Conservation (phyloP, 179 eudicot genomes). For the Amaranthus tricolor region DNA sequence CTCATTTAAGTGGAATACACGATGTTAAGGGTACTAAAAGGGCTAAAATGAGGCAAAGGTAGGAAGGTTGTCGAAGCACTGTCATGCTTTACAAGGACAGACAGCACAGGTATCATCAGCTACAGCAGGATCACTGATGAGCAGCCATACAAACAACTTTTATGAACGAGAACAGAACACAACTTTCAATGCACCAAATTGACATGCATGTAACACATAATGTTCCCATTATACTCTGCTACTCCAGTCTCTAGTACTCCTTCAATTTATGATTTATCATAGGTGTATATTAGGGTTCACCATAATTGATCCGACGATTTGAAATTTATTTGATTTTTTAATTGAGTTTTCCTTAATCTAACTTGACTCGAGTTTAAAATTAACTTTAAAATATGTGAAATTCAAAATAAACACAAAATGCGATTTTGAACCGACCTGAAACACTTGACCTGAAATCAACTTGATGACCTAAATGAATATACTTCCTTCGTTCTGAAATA, state of each 20-base stretch:
- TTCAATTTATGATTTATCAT: neutral
- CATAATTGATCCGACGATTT: too few species aligned
- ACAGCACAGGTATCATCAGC: slow-evolving; percentile 8
- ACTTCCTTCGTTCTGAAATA: too few species aligned
- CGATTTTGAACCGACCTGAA: too few species aligned
- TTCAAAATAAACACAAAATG: too few species aligned
- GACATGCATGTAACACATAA: slow-evolving; percentile 9
- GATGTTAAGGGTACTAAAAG: neutral
- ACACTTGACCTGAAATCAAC: too few species aligned
- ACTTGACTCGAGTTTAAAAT: too few species aligned
- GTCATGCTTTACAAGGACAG: slow-evolving; percentile 27
- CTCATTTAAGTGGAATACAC: too few species aligned
- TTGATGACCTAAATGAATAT: too few species aligned
- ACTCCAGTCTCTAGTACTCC: neutral
- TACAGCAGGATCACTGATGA: neutral
- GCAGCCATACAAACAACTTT: neutral
- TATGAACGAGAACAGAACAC: neutral
- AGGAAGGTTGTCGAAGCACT: slow-evolving; percentile 17
- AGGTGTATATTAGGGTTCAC: too few species aligned
- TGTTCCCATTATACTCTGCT: neutral
- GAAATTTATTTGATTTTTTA: too few species aligned
- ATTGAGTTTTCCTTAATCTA: too few species aligned
- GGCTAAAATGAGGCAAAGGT: neutral
- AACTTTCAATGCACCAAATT: slow-evolving; percentile 8
- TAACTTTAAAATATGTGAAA: too few species aligned